phyloP scores from a whole-genome alignment of 2,329 filamentous ascomycete species.

The Fusarium annulatum region DNA sequence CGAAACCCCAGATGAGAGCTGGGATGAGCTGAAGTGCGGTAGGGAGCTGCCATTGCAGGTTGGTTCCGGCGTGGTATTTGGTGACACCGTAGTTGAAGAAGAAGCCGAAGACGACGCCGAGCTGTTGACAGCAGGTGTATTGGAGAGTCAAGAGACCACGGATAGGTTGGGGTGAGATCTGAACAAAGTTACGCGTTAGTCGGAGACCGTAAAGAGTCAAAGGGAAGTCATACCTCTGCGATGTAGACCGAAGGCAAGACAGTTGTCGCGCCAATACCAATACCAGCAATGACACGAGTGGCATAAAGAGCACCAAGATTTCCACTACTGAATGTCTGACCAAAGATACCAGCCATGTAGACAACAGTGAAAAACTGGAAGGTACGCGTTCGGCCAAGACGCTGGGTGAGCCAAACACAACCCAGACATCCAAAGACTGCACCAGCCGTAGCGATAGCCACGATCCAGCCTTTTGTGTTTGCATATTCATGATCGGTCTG shows the following conservation, averaged over 20 bases:
- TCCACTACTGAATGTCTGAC: constrained; percentile 46
- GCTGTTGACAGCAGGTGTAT: constrained; percentile 50
- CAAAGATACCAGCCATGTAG: constrained; percentile 52
- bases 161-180: constrained; percentile 46
- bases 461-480: constrained; percentile 48
- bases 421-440: constrained; percentile 46
- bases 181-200: fast-evolving
- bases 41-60: constrained; percentile 46
- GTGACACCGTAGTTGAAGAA: constrained; percentile 52
- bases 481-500: constrained; percentile 43
- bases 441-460: constrained; percentile 47
- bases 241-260: constrained; percentile 46
- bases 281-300: constrained; percentile 41
- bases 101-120: constrained; percentile 49
- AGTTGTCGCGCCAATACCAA: constrained; percentile 44
- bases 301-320: constrained; percentile 43
- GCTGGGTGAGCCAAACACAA: constrained; percentile 42
- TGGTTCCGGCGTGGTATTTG: constrained; percentile 37
- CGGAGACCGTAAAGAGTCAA: fast-evolving
- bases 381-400: constrained; percentile 37
- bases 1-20: constrained; percentile 43
- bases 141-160: constrained; percentile 48
- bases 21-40: constrained; percentile 43
- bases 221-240: constrained; percentile 29
- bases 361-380: constrained; percentile 47